Percentiles rank a stretch among this genome's conserved stretches.
phyloP scores from a whole-genome alignment of 208 protist species.

The Herpetomonas samuelpessoai region DNA sequence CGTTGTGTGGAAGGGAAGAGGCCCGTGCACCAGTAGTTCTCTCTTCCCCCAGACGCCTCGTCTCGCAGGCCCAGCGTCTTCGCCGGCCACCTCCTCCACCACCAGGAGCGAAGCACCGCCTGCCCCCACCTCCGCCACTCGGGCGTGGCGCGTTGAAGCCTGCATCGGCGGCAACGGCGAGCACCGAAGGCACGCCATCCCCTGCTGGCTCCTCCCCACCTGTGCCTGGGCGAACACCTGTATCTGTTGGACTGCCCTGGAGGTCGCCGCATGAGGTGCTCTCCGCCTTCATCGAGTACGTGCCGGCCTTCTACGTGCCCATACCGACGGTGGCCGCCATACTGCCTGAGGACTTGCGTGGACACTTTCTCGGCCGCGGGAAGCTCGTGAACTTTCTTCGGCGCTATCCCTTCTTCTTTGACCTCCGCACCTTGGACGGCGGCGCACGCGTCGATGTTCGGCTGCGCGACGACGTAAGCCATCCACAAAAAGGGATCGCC shows the following conservation, averaged over 20 bases:
- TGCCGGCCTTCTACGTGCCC: conserved; percentile 82
- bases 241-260: conserved; percentile 15
- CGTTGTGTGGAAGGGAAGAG: too few species aligned
- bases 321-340: conserved; percentile 66
- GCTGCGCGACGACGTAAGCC: conserved; percentile 64
- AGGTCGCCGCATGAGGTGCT: conserved; percentile 76
- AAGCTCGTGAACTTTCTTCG: conserved; percentile 52
- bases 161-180: not conserved
- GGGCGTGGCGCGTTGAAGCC: not conserved
- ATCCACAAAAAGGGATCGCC: conserved; percentile 64
- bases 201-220: not conserved
- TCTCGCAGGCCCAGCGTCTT: conserved; percentile 6
- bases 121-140: conserved; percentile 18
- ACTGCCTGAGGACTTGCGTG: conserved; percentile 71
- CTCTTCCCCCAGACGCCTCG: too few species aligned
- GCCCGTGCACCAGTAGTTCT: too few species aligned
- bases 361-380: conserved; percentile 48
- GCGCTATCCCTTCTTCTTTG: conserved; percentile 78
- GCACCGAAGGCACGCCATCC: not conserved
- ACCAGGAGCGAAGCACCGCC: conserved; percentile 5
- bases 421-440: conserved; percentile 33
- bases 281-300: conserved; percentile 56
- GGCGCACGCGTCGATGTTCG: conserved; percentile 49
- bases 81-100: not conserved
- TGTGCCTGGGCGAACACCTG: not conserved